Base-by-base conservation (phyloP, 2,329 filamentous ascomycete species). In the Clarireedia homoeocarpa region DNA sequence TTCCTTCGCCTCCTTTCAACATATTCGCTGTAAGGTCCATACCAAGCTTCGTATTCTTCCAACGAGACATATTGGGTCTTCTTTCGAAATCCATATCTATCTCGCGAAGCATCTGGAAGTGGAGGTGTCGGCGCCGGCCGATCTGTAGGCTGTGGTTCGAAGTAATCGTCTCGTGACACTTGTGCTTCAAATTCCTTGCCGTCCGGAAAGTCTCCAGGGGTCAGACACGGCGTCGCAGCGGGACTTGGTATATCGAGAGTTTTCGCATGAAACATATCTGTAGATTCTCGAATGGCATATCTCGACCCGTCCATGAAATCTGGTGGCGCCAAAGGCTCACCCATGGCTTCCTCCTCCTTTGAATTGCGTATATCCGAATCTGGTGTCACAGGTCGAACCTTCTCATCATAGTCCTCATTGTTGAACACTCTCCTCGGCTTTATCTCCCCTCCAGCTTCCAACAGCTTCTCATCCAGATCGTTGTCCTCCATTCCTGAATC, bases 71-170 rank as follows among this genome's bases (percentile, higher is more conserved):
- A 85, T 62, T 91, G 85, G 42, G 85, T 92, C 39, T 83, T 81
- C 70, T 96, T 97, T 62, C 90, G 89, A 74, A 97, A 97, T 3
- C 92, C 92, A 66, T 96, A 96, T 15, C 89, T 82, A 70, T 96
- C 91, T 53, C 91, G 83, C 4, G 64, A 63, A 5, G 59, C 48
- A 48, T 67, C 67, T 47, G 61, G 62, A 45, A 30, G 51, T 10
- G 57, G 40, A 2, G 56, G 48, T 38, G 51, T 34, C 42, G 55
- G 44, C 51, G 58, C 56, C n/a, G 61, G 63, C 2, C 52, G 48
- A 1, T 46, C 55, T 7, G 45, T 38, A 36, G 47, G 10, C 1
- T 58, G 38, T 24, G 58, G 49, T n/a, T 45, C 20, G 4, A 58
- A 60, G 15, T 62, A 59, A 50, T 59, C 59, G 3, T 46, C 47